phyloP scores from a whole-genome alignment of 768 basidiomycete genomes.

The Hygrophorus pudorinus region DNA sequence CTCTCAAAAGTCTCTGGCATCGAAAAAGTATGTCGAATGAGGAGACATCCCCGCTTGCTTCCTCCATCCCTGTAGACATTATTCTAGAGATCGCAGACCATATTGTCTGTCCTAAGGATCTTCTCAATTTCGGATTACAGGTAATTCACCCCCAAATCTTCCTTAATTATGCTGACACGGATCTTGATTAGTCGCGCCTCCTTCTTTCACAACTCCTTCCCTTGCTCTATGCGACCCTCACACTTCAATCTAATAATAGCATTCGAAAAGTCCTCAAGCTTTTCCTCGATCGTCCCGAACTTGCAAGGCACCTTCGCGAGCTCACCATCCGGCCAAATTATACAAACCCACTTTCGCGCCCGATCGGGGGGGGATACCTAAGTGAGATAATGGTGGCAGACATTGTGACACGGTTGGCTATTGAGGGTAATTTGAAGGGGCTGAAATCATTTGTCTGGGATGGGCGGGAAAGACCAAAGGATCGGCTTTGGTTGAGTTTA shows the following conservation, averaged over 20 bases:
- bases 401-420: slow-evolving; percentile 25
- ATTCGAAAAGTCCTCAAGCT: slow-evolving; percentile 28
- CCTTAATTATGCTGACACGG: slow-evolving; percentile 7
- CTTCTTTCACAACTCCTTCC: background rate
- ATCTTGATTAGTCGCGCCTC: background rate
- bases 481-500: slow-evolving; percentile 32
- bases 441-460: slow-evolving; percentile 44
- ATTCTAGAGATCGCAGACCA: background rate
- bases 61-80: too few species aligned
- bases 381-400: slow-evolving; percentile 32
- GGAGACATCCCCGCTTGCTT: too few species aligned
- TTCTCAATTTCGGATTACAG: slow-evolving; percentile 5
- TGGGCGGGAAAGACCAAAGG: slow-evolving; percentile 33
- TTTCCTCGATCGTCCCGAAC: slow-evolving; percentile 23
- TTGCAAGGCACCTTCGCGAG: slow-evolving; percentile 30
- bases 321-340: slow-evolving; percentile 41
- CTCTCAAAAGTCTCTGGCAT: too few species aligned
- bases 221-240: slow-evolving; percentile 31
- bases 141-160: slow-evolving; percentile 11
- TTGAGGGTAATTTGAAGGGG: slow-evolving; percentile 17
- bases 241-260: slow-evolving; percentile 31
- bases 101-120: background rate
- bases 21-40: too few species aligned
- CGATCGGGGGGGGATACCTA: slow-evolving; percentile 25
- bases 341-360: slow-evolving; percentile 36